Evolutionary conservation across 106 monocot species (phyloP), one percentile per base, ranked within the genome.

Genomic region (Chionographis japonica): DNA sequence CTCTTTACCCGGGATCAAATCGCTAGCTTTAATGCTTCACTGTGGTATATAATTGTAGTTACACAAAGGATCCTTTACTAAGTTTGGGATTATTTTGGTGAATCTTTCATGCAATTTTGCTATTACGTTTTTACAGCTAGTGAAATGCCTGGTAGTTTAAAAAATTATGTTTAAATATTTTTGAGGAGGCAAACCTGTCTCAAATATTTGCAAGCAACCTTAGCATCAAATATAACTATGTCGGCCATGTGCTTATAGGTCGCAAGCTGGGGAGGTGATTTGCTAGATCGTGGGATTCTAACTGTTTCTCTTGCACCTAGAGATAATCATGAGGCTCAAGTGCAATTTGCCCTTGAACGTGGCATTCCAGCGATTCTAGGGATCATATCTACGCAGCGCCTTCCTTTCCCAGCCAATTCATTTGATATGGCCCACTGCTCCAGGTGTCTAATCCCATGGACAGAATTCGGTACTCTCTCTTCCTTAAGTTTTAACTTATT

Each of bases 261-360:
- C 54, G 87, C 91, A 37, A 88, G 91, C 53, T 92, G 91, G 91
- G 88, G 87, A 52, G 91, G 91, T 63, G 88, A 92, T 80, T 76
- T 92, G 54, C 70, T 92, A 70, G 82, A 75, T 40, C 79, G 87
- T 58, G 85, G 86, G 54, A 88, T 92, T 62, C 65, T 91, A 38
- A 78, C 87, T 40, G 61, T 92, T 67, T 92, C 87, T 64, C 84
- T 92, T 67, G 91, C 91, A 59, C 91, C 91, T 11, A 82, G 91
- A 78, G 91, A 92, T 70, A 88, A 92, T 78, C 91, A 88, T 65
- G 91, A 92, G 72, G 91, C 91, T 72, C 91, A 92, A 83, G 91
- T 92, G 42, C 91, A 92, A 68, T 92, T 92, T 75, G 91, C 87
- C 14, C 82, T 92, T 56, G 91, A 92, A 63, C 87, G 88, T 67